A percentile compares a stretch with the other conserved stretches of the same genome.
Conservation (phyloP, 495 filamentous ascomycete species). For the Penicillium robsamsonii region DNA sequence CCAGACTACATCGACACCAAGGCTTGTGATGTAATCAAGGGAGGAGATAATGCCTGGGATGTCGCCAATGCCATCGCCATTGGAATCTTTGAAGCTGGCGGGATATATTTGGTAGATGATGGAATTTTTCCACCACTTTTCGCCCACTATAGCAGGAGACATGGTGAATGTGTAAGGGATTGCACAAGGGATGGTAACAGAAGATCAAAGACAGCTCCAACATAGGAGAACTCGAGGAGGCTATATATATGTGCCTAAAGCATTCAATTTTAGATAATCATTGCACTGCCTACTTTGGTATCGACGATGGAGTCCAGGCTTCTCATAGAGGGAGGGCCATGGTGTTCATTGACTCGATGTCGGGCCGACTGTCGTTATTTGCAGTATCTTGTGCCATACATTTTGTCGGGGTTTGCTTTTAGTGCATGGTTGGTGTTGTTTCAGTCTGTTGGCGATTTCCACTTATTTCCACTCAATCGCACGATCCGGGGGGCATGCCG, state of each 20-base stretch:
- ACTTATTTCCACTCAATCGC: neutral
- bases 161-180: neutral
- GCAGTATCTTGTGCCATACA: neutral
- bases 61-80: constrained; percentile 52
- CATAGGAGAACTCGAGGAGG: neutral
- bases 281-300: neutral
- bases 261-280: neutral
- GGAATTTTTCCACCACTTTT: constrained; percentile 42
- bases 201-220: neutral
- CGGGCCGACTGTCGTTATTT: constrained; percentile 2
- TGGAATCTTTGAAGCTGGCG: constrained; percentile 40
- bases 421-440: neutral
- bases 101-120: constrained; percentile 45
- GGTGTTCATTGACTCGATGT: constrained; percentile 6
- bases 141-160: constrained; percentile 5
- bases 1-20: constrained; percentile 43
- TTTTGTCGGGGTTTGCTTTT: neutral
- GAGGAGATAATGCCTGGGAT: constrained; percentile 57
- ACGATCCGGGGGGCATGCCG: neutral
- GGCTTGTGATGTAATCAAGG: constrained; percentile 55
- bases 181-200: neutral
- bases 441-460: neutral
- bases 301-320: constrained; percentile 5
- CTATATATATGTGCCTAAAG: constrained; percentile 2
- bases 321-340: neutral